Conservation (phyloP, 805 yeast genomes). For the Myxozyma neotropica region DNA sequence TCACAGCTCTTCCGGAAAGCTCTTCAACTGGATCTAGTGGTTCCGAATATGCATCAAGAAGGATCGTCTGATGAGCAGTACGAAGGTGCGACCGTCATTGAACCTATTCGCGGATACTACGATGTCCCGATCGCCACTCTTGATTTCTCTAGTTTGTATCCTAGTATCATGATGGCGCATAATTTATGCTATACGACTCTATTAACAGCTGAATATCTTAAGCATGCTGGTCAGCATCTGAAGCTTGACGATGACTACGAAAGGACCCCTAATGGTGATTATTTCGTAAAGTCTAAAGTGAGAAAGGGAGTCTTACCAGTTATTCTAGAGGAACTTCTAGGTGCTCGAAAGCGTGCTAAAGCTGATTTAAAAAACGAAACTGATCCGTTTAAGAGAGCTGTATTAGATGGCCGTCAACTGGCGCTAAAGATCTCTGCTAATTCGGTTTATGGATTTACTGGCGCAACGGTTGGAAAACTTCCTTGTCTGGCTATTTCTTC, state of each 20-base stretch:
- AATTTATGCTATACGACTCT: constrained; percentile 93
- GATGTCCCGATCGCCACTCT: constrained; percentile 96
- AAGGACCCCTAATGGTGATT: constrained; percentile 88
- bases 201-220: constrained; percentile 57
- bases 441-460: constrained; percentile 98
- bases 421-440: constrained; percentile 97
- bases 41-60: constrained; percentile 83
- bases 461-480: constrained; percentile 95
- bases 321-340: constrained; percentile 80
- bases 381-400: constrained; percentile 92
- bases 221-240: constrained; percentile 51
- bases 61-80: constrained; percentile 87
- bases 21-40: constrained; percentile 76
- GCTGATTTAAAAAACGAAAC: constrained; percentile 86
- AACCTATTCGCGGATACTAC: constrained; percentile 92
- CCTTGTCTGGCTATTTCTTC: constrained; percentile 97
- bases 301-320: constrained; percentile 91
- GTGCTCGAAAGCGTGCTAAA: constrained; percentile 93
- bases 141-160: constrained; percentile 96
- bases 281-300: constrained; percentile 68
- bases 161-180: constrained; percentile 99
- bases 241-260: constrained; percentile 77
- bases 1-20: constrained; percentile 96
- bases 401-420: constrained; percentile 93
- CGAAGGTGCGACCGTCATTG: constrained; percentile 99